Conservation (phyloP, 352 stramenopile genomes). For the Globisporangium radiosum region DNA sequence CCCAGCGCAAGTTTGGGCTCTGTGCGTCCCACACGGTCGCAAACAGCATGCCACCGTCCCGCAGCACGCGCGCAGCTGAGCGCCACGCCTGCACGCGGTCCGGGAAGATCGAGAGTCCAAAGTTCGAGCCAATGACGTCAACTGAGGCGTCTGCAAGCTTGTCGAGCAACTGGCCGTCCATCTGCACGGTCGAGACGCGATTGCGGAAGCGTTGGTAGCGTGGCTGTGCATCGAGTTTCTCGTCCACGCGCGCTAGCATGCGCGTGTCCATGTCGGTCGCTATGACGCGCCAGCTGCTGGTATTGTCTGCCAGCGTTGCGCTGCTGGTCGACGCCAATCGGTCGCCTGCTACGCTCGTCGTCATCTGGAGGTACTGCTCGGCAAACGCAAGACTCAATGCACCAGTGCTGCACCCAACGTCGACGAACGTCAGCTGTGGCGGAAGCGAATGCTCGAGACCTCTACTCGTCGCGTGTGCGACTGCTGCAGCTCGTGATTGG, state of each 20-base stretch:
- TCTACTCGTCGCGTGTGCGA: too few species aligned
- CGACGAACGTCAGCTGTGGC: conserved; percentile 1
- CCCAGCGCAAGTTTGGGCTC: conserved; percentile 31
- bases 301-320: neutral
- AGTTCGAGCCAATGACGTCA: conserved; percentile 36
- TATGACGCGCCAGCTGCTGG: conserved; percentile 15
- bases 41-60: too few species aligned
- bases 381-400: conserved; percentile 1
- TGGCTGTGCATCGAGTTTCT: conserved; percentile 15
- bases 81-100: conserved; percentile 23
- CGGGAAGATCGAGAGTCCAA: conserved; percentile 35
- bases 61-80: too few species aligned
- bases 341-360: neutral
- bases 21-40: conserved; percentile 28
- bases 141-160: conserved; percentile 25
- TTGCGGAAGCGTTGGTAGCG: conserved; percentile 13
- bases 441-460: too few species aligned
- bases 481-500: neutral
- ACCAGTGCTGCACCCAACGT: conserved; percentile 4
- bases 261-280: conserved; percentile 33
- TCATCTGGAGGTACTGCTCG: neutral
- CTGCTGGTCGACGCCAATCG: conserved; percentile 1
- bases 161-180: conserved; percentile 27
- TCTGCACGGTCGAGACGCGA: conserved; percentile 29
- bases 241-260: conserved; percentile 31